Evolutionary conservation across 306 rosid genomes (phyloP).

Genomic region (Datisca glomerata): DNA sequence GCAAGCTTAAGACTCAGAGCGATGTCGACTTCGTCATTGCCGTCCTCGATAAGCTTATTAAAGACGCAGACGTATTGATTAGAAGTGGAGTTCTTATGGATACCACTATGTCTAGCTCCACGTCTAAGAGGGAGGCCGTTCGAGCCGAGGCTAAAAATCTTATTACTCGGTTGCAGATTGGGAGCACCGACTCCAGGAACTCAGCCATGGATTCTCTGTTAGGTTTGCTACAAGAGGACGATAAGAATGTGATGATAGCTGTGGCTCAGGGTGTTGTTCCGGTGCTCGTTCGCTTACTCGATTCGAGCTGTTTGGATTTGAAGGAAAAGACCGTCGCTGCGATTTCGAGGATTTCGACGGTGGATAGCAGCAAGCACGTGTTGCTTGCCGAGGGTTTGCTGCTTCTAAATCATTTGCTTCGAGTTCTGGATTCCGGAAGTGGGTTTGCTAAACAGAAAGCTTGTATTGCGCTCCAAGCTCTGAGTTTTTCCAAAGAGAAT

Average conservation of each 20-base stretch:
- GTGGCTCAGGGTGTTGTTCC: constrained; percentile 95
- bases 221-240: constrained; percentile 45
- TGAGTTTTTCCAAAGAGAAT: constrained; percentile 59
- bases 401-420: constrained; percentile 56
- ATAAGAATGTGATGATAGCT: constrained; percentile 74
- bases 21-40: constrained; percentile 64
- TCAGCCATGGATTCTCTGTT: constrained; percentile 56
- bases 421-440: constrained; percentile 74
- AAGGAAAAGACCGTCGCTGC: constrained; percentile 74
- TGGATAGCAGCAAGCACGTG: constrained; percentile 50
- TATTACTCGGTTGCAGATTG: constrained; percentile 74
- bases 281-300: constrained; percentile 57
- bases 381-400: constrained; percentile 64
- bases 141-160: constrained; percentile 60
- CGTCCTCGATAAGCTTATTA: constrained; percentile 42
- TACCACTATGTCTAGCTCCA: constrained; percentile 18
- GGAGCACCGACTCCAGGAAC: constrained; percentile 38
- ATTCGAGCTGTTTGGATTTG: constrained; percentile 36
- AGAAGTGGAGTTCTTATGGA: constrained; percentile 63
- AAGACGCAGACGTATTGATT: constrained; percentile 61
- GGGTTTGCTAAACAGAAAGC: constrained; percentile 68
- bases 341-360: constrained; percentile 54
- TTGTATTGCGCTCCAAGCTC: constrained; percentile 52
- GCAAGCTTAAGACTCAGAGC: constrained; percentile 85
- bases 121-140: constrained; percentile 50